Conservation (phyloP, 1,284 basidiomycete species). For the Abortiporus biennis region DNA sequence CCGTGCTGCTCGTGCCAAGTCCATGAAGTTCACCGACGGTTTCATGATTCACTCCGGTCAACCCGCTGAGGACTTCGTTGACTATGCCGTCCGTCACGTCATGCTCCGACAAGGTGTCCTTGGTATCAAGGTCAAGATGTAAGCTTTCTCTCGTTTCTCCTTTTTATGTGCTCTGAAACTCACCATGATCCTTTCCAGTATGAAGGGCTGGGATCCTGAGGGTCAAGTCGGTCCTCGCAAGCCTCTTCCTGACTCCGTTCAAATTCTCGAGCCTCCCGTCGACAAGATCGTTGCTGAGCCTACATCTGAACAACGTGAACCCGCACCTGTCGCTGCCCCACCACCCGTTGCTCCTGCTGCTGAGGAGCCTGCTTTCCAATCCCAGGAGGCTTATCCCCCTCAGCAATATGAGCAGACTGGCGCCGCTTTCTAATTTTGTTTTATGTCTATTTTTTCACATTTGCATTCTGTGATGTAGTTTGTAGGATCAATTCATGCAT, state of each 20-base stretch:
- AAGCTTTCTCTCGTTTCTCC: slow-evolving; percentile 23
- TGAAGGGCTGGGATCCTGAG: slow-evolving; percentile 95
- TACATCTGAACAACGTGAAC: slow-evolving; percentile 74
- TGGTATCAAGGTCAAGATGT: slow-evolving; percentile 99
- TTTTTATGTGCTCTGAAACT: slow-evolving; percentile 3
- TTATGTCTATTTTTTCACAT: slow-evolving; percentile 8
- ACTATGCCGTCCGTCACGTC: slow-evolving; percentile 98
- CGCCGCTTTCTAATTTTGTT: slow-evolving; percentile 25
- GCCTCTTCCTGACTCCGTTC: slow-evolving; percentile 94
- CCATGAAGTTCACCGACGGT: slow-evolving; percentile 99
- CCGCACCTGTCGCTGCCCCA: slow-evolving; percentile 44
- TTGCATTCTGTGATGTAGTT: too few relatives aligned
- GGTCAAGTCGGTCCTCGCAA: slow-evolving; percentile 86
- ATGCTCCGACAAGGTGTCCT: slow-evolving; percentile 98
- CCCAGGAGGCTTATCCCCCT: slow-evolving; percentile 28
- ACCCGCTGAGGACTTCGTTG: slow-evolving; percentile 94
- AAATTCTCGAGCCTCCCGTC: slow-evolving; percentile 79
- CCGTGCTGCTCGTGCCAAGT: slow-evolving; percentile 99
- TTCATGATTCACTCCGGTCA: slow-evolving; percentile 99
- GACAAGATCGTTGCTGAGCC: slow-evolving; percentile 80
- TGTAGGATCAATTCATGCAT: too few relatives aligned
- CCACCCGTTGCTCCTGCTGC: slow-evolving; percentile 46
- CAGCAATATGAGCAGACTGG: slow-evolving; percentile 26
- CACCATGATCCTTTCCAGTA: slow-evolving; percentile 43
- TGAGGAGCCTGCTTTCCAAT: slow-evolving; percentile 27